These are phyloP conservation scores for Thermoascus crustaceus DNA, from an alignment of 2,329 filamentous ascomycete species.

Conservation along the genomic window DNA sequence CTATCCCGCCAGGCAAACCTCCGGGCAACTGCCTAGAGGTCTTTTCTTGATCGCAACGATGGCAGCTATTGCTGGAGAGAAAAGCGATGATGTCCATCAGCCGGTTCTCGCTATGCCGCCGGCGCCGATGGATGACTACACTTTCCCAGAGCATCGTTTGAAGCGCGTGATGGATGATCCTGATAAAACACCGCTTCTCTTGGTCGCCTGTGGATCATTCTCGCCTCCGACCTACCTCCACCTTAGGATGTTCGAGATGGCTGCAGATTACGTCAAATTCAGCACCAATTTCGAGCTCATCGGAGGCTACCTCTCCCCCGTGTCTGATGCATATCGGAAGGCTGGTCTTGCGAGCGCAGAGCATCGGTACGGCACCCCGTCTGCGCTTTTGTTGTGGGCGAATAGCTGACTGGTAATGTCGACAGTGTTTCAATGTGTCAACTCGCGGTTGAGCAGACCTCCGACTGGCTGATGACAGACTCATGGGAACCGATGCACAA, in stretches of 20 bases:
- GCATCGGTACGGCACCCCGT: constrained; percentile 46
- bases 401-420: not conserved
- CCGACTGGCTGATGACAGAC: constrained; percentile 77
- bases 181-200: constrained; percentile 39
- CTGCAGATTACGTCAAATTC: constrained; percentile 68
- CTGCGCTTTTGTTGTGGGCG: not conserved
- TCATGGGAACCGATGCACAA: constrained; percentile 81
- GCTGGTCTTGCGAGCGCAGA: constrained; percentile 64
- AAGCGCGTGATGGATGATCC: constrained; percentile 41
- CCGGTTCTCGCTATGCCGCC: constrained; percentile 15
- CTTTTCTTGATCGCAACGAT: constrained; percentile 14
- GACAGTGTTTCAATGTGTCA: constrained; percentile 72
- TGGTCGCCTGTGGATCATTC: constrained; percentile 52
- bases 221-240: constrained; percentile 63
- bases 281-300: constrained; percentile 74
- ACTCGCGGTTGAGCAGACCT: constrained; percentile 63
- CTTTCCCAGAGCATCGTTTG: constrained; percentile 37
- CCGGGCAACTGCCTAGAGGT: not conserved
- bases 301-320: constrained; percentile 76
- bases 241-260: constrained; percentile 61
- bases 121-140: constrained; percentile 33
- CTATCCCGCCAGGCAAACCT: not conserved
- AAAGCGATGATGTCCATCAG: constrained; percentile 22
- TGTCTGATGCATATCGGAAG: constrained; percentile 70
- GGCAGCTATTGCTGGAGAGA: constrained; percentile 18